These are phyloP conservation scores for Cutaneotrichosporon daszewskae DNA, from an alignment of 1,284 basidiomycete species.

Conservation along the genomic window DNA sequence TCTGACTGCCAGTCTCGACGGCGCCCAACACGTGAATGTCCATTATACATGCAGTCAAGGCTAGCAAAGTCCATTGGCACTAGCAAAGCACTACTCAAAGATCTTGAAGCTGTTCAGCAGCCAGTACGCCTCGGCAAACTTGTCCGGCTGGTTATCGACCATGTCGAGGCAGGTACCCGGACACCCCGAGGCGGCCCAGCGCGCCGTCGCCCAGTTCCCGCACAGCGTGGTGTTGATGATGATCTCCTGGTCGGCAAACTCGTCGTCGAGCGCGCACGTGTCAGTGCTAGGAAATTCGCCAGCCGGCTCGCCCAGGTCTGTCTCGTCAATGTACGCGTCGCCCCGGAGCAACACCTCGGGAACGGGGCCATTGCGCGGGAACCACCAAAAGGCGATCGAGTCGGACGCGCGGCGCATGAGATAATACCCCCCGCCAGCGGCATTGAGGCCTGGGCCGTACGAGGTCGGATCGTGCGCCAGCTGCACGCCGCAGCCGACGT, in stretches of 20 bases:
- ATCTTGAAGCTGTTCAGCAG: slow-evolving; percentile 57
- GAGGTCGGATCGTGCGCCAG: neutral
- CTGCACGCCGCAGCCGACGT: slow-evolving; percentile 3
- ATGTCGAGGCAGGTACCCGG: slow-evolving; percentile 2
- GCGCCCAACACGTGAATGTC: too few relatives aligned
- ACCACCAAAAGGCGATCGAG: slow-evolving; percentile 9
- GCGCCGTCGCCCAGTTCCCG: slow-evolving; percentile 35
- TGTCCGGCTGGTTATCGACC: slow-evolving; percentile 50
- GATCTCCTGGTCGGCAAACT: slow-evolving; percentile 7
- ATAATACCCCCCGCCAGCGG: slow-evolving; percentile 70
- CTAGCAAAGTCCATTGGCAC: too few relatives aligned
- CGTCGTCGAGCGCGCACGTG: neutral
- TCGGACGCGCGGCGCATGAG: slow-evolving; percentile 51
- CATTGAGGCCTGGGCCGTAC: slow-evolving; percentile 33
- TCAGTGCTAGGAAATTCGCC: slow-evolving; percentile 13
- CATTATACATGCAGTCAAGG: too few relatives aligned
- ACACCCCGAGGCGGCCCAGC: neutral
- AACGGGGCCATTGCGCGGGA: slow-evolving; percentile 4
- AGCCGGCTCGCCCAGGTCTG: slow-evolving; percentile 3
- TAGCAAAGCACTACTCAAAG: too few relatives aligned
- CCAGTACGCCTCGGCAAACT: slow-evolving; percentile 60
- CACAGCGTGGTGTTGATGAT: slow-evolving; percentile 46
- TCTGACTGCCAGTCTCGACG: too few relatives aligned
- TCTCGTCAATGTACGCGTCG: slow-evolving; percentile 2
- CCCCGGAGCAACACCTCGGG: slow-evolving; percentile 2